Conservation (phyloP, 805 yeast species). For the Blastobotrys americana region DNA sequence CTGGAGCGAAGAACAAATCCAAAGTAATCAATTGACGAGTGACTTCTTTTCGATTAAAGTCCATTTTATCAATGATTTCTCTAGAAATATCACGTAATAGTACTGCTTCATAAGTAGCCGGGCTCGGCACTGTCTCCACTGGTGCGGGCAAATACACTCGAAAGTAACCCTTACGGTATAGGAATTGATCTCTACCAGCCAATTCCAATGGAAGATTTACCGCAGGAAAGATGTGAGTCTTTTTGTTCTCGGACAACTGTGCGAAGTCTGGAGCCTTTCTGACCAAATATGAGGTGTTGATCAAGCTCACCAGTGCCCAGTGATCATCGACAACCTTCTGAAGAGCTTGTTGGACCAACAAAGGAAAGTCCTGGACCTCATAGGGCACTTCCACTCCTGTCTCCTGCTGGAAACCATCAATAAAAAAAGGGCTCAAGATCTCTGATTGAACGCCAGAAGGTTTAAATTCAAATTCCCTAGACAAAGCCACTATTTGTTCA, state of each 20-base stretch:
- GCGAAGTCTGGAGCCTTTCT: constrained; percentile 6
- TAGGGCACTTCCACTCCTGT: constrained; percentile 21
- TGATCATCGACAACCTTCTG: constrained; percentile 11
- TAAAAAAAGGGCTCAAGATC: constrained; percentile 1
- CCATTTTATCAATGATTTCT: constrained; percentile 72
- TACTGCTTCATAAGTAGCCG: constrained; percentile 46
- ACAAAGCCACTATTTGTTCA: constrained; percentile 3
- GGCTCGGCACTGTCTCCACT: constrained; percentile 61
- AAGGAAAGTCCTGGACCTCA: constrained; percentile 29
- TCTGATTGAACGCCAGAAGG: background rate
- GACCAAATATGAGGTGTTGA: constrained; percentile 13
- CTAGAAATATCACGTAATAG: constrained; percentile 66
- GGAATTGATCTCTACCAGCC: constrained; percentile 35
- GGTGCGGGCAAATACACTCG: constrained; percentile 46
- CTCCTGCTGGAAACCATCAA: background rate
- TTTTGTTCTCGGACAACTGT: constrained; percentile 1
- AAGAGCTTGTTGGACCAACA: constrained; percentile 19
- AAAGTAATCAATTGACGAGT: constrained; percentile 73
- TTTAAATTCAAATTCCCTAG: constrained; percentile 4
- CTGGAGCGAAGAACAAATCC: constrained; percentile 61
- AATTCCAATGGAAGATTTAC: constrained; percentile 25
- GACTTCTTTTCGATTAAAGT: constrained; percentile 82
- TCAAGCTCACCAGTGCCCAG: constrained; percentile 24
- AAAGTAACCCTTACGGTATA: constrained; percentile 52
- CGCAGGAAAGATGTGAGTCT: constrained; percentile 29